Evolutionary conservation across 257 asterid genomes (phyloP).

Genomic region (Capsicum chinense): DNA sequence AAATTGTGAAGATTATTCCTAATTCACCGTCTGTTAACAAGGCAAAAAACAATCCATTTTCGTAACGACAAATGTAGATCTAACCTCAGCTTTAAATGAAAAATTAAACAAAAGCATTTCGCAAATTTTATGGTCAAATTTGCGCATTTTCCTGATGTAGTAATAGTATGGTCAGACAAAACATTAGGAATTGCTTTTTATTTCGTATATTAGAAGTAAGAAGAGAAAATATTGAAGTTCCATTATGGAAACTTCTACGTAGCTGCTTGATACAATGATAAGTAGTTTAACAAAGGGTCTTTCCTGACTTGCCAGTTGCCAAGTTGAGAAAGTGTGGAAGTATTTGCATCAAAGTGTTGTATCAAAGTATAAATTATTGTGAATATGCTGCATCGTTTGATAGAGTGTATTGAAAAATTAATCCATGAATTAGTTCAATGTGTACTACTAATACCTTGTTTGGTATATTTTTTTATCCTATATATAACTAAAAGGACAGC

Average conservation of each 20-base stretch:
- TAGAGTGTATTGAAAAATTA: too few relatives aligned
- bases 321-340: too few relatives aligned
- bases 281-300: not conserved
- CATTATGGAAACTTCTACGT: not conserved
- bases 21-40: not conserved
- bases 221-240: not conserved
- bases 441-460: too few relatives aligned
- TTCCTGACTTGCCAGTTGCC: not conserved
- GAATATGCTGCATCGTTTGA: too few relatives aligned
- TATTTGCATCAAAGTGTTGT: too few relatives aligned
- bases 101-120: too few relatives aligned
- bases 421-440: too few relatives aligned
- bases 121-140: not conserved
- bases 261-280: not conserved
- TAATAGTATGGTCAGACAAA: not conserved
- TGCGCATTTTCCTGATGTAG: too few relatives aligned
- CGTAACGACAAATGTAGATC: not conserved
- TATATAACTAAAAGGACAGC: too few relatives aligned
- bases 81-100: not conserved
- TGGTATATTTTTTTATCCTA: too few relatives aligned
- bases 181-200: not conserved
- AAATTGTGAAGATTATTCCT: not conserved
- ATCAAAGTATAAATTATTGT: too few relatives aligned
- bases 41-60: too few relatives aligned
- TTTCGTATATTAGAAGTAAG: not conserved